These are phyloP conservation scores for Picea glauca DNA, from an alignment of 75 land plant species.

Conservation along the genomic window DNA sequence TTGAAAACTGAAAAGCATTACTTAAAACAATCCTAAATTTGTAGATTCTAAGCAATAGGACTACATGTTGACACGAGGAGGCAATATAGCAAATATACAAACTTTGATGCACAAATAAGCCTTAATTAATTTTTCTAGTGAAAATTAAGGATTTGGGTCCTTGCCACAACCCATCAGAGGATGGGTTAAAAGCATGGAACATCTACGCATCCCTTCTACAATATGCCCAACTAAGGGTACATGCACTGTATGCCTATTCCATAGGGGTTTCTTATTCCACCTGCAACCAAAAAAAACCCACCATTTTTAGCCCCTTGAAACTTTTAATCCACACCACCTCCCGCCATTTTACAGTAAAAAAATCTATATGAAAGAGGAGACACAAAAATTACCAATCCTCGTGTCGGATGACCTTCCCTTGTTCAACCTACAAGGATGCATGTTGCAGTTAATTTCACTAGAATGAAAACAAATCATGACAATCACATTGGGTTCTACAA, in stretches of 20 bases:
- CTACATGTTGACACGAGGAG: neutral
- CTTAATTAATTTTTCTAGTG: neutral
- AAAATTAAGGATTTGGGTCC: conserved; percentile 43
- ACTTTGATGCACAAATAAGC: neutral
- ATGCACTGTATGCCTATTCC: conserved; percentile 54
- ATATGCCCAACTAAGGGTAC: conserved; percentile 64
- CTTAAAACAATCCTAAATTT: neutral
- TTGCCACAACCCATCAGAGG: conserved; percentile 85
- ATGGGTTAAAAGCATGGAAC: conserved; percentile 78
- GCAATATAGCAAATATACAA: neutral
- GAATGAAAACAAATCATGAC: neutral
- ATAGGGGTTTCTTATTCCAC: conserved; percentile 84
- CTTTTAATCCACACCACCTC: neutral
- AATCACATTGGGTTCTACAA: neutral
- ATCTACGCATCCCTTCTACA: conserved; percentile 53
- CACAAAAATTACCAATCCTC: conserved; percentile 63
- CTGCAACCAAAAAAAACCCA: conserved; percentile 22
- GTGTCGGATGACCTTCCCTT: conserved; percentile 75
- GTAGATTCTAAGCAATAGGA: neutral
- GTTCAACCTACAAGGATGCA: conserved; percentile 26
- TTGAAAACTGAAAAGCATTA: neutral
- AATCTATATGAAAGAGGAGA: neutral
- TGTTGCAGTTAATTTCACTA: neutral
- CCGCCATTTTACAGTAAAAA: no score
- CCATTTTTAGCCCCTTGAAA: neutral